These are phyloP conservation scores for Hymenoscyphus scutula DNA, from an alignment of 2,329 filamentous ascomycete genomes.

Conservation along the genomic window DNA sequence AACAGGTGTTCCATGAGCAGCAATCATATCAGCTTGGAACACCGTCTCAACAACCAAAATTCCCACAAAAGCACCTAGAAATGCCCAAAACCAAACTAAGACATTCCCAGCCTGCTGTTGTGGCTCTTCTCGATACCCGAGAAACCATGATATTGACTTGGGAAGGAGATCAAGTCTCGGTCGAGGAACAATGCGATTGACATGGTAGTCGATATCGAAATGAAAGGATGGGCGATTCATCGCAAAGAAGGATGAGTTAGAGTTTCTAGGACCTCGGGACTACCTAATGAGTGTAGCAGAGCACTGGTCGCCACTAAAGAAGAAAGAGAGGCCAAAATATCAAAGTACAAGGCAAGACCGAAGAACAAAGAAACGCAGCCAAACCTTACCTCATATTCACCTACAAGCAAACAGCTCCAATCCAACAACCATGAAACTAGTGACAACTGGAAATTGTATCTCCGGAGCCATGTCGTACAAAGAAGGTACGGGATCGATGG, in stretches of 20 bases:
- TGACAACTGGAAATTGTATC: conserved; percentile 26
- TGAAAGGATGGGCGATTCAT: conserved; percentile 15
- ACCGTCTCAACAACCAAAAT: conserved; percentile 59
- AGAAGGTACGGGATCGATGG: neutral
- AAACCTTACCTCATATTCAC: neutral
- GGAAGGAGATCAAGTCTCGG: conserved; percentile 66
- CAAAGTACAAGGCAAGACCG: neutral
- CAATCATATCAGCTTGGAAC: conserved; percentile 51
- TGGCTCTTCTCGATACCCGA: conserved; percentile 56
- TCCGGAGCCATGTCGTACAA: conserved; percentile 17
- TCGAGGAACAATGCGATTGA: conserved; percentile 68
- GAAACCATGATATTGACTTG: conserved; percentile 61
- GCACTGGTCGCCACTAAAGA: neutral
- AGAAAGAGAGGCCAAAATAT: neutral
- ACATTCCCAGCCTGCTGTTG: conserved; percentile 52
- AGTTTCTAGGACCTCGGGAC: neutral
- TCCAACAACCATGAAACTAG: conserved; percentile 9
- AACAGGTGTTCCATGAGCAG: conserved; percentile 51
- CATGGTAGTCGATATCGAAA: conserved; percentile 73
- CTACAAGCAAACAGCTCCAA: conserved; percentile 1
- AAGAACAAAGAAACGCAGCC: neutral
- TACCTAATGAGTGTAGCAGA: neutral
- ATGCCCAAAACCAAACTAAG: conserved; percentile 58
- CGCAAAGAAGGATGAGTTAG: neutral
- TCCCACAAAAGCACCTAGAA: conserved; percentile 62